Evolutionary conservation across 75 land plant species (phyloP).

Genomic region (Pseudotsuga menziesii): DNA sequence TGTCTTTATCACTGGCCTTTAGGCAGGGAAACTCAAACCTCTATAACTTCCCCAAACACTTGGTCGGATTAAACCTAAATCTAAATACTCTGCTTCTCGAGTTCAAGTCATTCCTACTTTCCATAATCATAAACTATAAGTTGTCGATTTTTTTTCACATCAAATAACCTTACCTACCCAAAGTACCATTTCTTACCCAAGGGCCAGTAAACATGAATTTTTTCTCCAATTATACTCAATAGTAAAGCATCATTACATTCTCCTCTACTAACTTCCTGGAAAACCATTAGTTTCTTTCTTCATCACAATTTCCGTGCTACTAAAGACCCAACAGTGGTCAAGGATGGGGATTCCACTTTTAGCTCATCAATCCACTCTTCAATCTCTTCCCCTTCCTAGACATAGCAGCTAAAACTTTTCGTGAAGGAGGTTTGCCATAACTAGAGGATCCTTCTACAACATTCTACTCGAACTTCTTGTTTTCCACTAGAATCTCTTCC

Average conservation of each 20-base stretch:
- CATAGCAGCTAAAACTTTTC: neutral
- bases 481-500: no score
- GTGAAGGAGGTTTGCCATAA: no score
- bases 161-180: no score
- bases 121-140: no score
- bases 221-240: constrained; percentile 25
- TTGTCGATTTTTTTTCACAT: no score
- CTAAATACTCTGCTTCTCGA: no score
- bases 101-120: no score
- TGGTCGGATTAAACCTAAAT: no score
- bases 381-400: neutral
- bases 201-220: no score
- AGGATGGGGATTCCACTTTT: neutral
- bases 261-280: neutral
- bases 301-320: neutral
- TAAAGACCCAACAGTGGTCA: neutral
- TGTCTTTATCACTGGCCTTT: neutral
- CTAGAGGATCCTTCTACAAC: no score
- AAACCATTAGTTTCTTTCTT: neutral
- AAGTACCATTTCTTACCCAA: no score
- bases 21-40: neutral
- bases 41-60: neutral
- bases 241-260: constrained; percentile 18
- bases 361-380: neutral
- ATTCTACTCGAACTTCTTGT: no score